A percentile compares a stretch with the other conserved stretches of the same genome.
phyloP scores from a whole-genome alignment of 495 filamentous ascomycete species.

The Tetracladium marchalianum region DNA sequence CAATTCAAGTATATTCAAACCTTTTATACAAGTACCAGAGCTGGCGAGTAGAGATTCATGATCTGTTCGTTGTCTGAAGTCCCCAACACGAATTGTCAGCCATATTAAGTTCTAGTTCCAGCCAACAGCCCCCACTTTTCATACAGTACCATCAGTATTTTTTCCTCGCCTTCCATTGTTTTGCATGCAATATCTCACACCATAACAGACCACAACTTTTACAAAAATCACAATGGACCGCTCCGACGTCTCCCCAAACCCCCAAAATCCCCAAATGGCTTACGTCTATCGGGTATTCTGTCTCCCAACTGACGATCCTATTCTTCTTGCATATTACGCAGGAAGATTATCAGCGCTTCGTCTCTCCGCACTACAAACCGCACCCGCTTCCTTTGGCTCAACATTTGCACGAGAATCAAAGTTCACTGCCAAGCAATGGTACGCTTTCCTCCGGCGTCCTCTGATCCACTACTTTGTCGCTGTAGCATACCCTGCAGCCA shows the following conservation, averaged over 20 bases:
- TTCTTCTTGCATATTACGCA: constrained; percentile 13
- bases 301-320: constrained; percentile 6
- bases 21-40: too few species aligned
- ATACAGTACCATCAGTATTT: too few species aligned
- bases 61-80: too few species aligned
- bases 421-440: constrained; percentile 22
- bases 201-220: too few species aligned
- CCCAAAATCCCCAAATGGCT: constrained; percentile 1
- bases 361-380: constrained; percentile 15
- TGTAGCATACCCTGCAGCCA: constrained; percentile 18
- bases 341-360: constrained; percentile 24
- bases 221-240: neutral
- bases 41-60: too few species aligned
- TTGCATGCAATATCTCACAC: too few species aligned
- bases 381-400: constrained; percentile 25
- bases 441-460: constrained; percentile 12
- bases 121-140: too few species aligned
- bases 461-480: constrained; percentile 24
- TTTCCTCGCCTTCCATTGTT: too few species aligned
- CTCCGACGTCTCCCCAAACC: too few species aligned
- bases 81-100: too few species aligned
- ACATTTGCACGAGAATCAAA: constrained; percentile 26
- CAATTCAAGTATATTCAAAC: too few species aligned
- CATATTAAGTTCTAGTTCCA: too few species aligned
- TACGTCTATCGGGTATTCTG: constrained; percentile 8